Base-by-base conservation (phyloP, 345 rosid genomes). In the Nephelium lappaceum region DNA sequence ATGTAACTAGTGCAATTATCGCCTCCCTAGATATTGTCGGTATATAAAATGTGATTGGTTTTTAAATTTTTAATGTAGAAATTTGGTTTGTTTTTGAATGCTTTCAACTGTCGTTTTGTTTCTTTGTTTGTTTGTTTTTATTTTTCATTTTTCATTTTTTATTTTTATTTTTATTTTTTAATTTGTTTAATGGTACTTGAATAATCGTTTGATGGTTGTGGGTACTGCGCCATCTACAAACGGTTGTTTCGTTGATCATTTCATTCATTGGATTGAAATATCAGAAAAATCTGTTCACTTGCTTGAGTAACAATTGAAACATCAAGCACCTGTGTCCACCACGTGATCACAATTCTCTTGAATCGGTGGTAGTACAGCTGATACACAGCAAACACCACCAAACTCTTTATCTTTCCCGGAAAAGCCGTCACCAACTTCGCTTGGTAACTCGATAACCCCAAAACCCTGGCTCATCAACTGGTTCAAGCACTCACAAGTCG, bases 401-500 rank as follows among this genome's bases (percentile, higher is more conserved):
- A 11, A 39, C 6, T 5, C 24, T 6, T 25, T 16, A 12, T 76
- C 69, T 0, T 76, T 31, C 3, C 36, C 36, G 36, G 3, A 31
- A 4, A 31, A 31, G 36, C 36, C 36, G 3, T 31, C 36, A 31
- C 36, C 2, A 31, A 31, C 41, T 2, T 25, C 43, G 47, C 64
- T 69, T 8, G 77, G 14, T 67, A 71, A n/a, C 83, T 83, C 88
- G 6, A 75, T 69, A 15, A 79, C 75, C 23, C 16, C 76, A 62
- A 84, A 77, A 0, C 85, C 87, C 60, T 66, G 83, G 73, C 58
- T 78, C 74, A 6, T 75, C 71, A 86, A 63, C 79, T 86, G 76
- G 63, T 76, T 72, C 58, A 83, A 31, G 71, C 88, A 81, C 41
- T 67, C 84, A 3, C 71, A 65, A 0, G 83, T 86, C 83, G 79